Percentiles rank a stretch among this genome's conserved stretches.
Evolutionary conservation across 805 yeast genomes (phyloP).

Genomic region (Blastobotrys americana): DNA sequence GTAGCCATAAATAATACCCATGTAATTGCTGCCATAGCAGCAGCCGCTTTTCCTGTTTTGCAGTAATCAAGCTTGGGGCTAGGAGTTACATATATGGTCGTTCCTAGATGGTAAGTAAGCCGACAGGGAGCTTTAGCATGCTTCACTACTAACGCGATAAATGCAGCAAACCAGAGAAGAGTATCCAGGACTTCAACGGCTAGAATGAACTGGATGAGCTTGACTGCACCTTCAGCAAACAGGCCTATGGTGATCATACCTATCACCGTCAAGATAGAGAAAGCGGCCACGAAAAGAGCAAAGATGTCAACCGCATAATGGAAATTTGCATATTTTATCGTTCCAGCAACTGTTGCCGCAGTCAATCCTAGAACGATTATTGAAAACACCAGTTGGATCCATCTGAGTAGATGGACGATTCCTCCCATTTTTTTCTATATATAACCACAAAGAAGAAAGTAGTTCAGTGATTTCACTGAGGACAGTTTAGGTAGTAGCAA

Average conservation of each 20-base stretch:
- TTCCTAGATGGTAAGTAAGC: not conserved
- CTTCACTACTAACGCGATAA: constrained; percentile 7
- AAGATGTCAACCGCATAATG: constrained; percentile 2
- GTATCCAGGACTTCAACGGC: constrained; percentile 18
- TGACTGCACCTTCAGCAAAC: constrained; percentile 1
- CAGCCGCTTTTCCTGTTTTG: constrained; percentile 16
- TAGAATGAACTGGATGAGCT: constrained; percentile 5
- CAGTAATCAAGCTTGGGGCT: constrained; percentile 6
- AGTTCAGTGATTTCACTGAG: no score
- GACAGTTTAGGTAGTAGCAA: no score
- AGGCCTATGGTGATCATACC: not conserved
- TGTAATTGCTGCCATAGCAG: constrained; percentile 16
- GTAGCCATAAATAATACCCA: constrained; percentile 12
- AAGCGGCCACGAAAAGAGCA: constrained; percentile 6
- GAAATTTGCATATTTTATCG: not conserved
- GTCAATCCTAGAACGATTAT: constrained; percentile 7
- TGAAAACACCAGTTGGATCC: constrained; percentile 4
- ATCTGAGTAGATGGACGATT: constrained; percentile 1
- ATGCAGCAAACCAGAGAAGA: constrained; percentile 15
- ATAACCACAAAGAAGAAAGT: no score
- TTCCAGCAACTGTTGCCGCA: constrained; percentile 6
- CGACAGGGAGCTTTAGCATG: not conserved
- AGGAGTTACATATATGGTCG: constrained; percentile 1
- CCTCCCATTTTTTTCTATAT: no score
- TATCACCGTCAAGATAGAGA: constrained; percentile 1